Evolutionary conservation across 805 yeast genomes (phyloP).

Genomic region (Teunomyces pallodes): DNA sequence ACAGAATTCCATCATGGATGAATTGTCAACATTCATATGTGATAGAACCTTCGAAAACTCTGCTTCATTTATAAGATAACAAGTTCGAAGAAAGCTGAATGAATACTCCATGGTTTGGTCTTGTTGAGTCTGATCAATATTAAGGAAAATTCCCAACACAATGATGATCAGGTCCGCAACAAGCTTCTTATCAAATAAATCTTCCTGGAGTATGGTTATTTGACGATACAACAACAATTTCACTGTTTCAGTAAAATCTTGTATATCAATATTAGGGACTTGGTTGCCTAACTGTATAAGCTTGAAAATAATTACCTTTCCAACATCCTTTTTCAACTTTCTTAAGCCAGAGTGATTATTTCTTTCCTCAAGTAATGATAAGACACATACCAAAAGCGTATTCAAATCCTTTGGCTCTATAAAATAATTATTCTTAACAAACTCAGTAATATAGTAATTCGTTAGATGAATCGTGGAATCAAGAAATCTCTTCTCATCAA

Average conservation of each 20-base stretch:
- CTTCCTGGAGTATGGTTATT: conserved; percentile 26
- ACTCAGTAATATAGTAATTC: conserved; percentile 26
- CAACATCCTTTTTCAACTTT: conserved; percentile 24
- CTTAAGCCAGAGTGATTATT: conserved; percentile 7
- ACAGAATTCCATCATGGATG: conserved; percentile 30
- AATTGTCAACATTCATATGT: conserved; percentile 15
- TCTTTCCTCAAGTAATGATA: conserved; percentile 30
- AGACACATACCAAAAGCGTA: conserved; percentile 25
- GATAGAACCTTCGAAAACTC: conserved; percentile 18
- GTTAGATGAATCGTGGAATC: conserved; percentile 25
- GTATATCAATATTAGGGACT: conserved; percentile 5
- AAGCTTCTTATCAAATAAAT: conserved; percentile 30
- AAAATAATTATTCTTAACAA: conserved; percentile 26
- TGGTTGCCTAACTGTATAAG: conserved; percentile 21
- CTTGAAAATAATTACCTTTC: conserved; percentile 26
- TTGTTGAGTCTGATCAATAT: conserved; percentile 15
- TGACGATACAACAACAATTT: conserved; percentile 35
- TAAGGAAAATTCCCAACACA: conserved; percentile 29
- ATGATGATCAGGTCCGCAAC: conserved; percentile 32
- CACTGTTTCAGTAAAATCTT: conserved; percentile 16
- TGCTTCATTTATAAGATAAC: conserved; percentile 29
- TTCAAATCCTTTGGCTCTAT: conserved; percentile 22
- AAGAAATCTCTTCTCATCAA: conserved; percentile 30
- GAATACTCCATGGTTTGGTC: conserved; percentile 20
- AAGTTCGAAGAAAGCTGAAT: conserved; percentile 36